Evolutionary conservation across 2,329 filamentous ascomycete species (phyloP).

Genomic region (Ceratocystis alfenasii): DNA sequence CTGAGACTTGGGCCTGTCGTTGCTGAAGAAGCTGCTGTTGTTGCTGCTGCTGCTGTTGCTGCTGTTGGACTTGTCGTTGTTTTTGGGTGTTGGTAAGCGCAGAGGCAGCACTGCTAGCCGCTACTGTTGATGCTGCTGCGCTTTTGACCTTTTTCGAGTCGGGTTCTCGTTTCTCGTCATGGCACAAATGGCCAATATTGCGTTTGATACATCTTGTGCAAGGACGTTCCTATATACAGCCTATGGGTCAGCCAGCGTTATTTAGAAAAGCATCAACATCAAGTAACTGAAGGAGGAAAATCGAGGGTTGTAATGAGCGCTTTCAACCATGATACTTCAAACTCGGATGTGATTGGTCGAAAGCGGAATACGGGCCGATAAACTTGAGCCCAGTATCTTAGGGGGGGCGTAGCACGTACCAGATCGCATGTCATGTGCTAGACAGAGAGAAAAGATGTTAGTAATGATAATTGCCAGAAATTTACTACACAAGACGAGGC

Average conservation of each 20-base stretch:
- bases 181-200: conserved; percentile 95
- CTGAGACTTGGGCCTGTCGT: conserved; percentile 3
- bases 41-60: conserved; percentile 28
- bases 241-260: no score
- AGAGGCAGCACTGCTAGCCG: neutral
- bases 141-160: conserved; percentile 68
- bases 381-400: no score
- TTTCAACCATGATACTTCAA: neutral
- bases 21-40: conserved; percentile 28
- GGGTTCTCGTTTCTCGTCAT: conserved; percentile 87
- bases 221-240: conserved; percentile 61
- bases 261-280: no score
- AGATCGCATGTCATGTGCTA: conserved; percentile 89
- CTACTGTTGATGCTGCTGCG: conserved; percentile 36
- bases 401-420: conserved; percentile 43
- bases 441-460: conserved; percentile 16
- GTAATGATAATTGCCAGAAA: neutral
- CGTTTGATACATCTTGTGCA: conserved; percentile 97
- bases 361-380: neutral
- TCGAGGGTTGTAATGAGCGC: conserved; percentile 10
- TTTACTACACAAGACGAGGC: neutral
- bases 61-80: conserved; percentile 27
- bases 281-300: conserved; percentile 25
- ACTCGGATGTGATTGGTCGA: neutral
- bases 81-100: conserved; percentile 23